Conservation (phyloP, 495 filamentous ascomycete genomes). For the Aspergillus egyptiacus region DNA sequence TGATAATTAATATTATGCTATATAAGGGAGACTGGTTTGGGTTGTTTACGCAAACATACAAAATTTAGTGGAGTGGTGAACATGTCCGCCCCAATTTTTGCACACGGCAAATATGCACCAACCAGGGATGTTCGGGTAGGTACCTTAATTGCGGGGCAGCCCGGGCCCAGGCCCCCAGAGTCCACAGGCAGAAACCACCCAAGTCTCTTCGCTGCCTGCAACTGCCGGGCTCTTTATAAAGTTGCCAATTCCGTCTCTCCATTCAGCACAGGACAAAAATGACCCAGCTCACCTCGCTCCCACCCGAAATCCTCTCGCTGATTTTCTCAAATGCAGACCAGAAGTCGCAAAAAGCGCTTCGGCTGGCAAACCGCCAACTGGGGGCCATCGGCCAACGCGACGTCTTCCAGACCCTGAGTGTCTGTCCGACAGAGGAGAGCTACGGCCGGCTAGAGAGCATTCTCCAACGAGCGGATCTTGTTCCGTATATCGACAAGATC, state of each 20-base stretch:
- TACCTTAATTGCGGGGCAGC: too few relatives aligned
- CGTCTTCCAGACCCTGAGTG: neutral
- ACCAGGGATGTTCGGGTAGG: too few relatives aligned
- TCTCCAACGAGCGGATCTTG: constrained; percentile 1
- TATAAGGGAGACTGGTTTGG: too few relatives aligned
- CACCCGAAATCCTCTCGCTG: constrained; percentile 5
- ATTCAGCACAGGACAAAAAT: constrained; percentile 2
- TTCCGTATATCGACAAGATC: neutral
- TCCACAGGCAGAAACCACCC: too few relatives aligned
- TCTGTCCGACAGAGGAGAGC: neutral
- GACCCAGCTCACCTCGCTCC: neutral
- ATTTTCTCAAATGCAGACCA: constrained; percentile 1
- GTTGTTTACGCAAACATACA: too few relatives aligned
- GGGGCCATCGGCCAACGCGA: neutral
- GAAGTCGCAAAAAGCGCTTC: neutral
- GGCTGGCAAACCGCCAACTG: neutral
- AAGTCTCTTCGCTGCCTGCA: neutral
- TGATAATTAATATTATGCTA: too few relatives aligned
- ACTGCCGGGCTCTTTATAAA: neutral
- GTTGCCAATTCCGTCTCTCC: neutral
- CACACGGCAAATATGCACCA: too few relatives aligned
- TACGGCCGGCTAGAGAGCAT: neutral
- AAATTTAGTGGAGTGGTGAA: too few relatives aligned
- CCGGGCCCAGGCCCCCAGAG: too few relatives aligned
- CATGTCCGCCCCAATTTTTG: too few relatives aligned